Evolutionary conservation across 192 early-diverging fungal species (phyloP), one percentile per base, ranked within the genome.

Genomic region (Entomortierella lignicola): DNA sequence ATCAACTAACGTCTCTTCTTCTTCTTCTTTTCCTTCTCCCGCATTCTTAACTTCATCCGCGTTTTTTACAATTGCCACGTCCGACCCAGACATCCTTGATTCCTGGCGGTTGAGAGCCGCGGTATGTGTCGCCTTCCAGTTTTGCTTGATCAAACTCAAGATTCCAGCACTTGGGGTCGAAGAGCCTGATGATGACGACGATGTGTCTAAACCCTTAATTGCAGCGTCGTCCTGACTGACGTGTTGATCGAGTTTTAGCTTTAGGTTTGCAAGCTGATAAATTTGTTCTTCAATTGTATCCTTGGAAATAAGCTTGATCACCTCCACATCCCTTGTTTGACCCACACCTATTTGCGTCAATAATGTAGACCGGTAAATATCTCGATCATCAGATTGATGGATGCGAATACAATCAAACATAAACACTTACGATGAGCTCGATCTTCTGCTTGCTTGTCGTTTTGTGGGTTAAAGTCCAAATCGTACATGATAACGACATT

Each of bases 391-490:
- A n/a, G n/a, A n/a, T n/a, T n/a, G n/a, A n/a, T n/a, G n/a, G n/a
- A n/a, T n/a, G n/a, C n/a, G n/a, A n/a, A n/a, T n/a, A n/a, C n/a
- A n/a, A n/a, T n/a, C n/a, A n/a, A n/a, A n/a, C n/a, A n/a, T n/a
- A n/a, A 20, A 11, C 2, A 80, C 75, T 77, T 85, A 82, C 92
- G 90, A 81, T 93, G 92, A 1, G 94, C 95, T 4, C 96, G 89
- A 63, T 96, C 94, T 77, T 95, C 92, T 0, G 96, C 96, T 72
- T 94, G 92, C 25, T 85, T 83, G 59, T 93, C 93, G 53, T 93
- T 90, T 18, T 96, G 95, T 1, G 96, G 96, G 57, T 98, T 98
- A 69, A 92, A 95, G 25, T 96, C 96, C 54, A 91, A 42, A 37
- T 92, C 91, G 63, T 87, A 91, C 53, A 92, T 84, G n/a, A 94